Percentiles rank a stretch among this genome's conserved stretches.
Conservation (phyloP, 1,284 basidiomycete genomes). For the Heimioporus retisporus region DNA sequence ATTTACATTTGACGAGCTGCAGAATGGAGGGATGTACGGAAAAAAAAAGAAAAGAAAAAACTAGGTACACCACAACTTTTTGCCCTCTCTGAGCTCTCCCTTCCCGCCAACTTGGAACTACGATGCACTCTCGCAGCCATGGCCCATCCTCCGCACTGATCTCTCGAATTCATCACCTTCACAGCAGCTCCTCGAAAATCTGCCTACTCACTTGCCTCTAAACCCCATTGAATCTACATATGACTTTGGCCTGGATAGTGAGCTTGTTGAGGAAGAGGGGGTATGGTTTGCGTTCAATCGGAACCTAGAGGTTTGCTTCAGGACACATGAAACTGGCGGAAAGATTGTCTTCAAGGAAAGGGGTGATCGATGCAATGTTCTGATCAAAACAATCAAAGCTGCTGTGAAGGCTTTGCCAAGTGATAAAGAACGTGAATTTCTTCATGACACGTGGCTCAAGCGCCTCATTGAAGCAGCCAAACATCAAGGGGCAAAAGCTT, state of each 20-base stretch:
- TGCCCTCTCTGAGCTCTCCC: too few species aligned
- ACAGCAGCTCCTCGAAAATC: neutral
- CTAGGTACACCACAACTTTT: too few species aligned
- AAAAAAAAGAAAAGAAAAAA: too few species aligned
- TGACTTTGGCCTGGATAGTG: neutral
- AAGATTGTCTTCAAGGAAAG: neutral
- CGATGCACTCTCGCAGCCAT: too few species aligned
- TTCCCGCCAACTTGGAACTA: too few species aligned
- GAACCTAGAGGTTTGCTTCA: neutral
- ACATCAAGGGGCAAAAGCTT: too few species aligned
- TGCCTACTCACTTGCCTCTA: neutral
- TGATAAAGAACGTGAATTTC: too few species aligned
- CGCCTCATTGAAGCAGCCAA: too few species aligned
- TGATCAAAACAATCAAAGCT: neutral
- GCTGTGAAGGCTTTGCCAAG: too few species aligned
- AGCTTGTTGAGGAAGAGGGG: neutral
- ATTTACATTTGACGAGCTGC: too few species aligned
- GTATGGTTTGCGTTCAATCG: neutral
- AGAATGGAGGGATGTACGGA: too few species aligned
- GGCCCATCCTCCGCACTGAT: neutral
- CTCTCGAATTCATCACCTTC: neutral
- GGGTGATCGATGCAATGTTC: neutral
- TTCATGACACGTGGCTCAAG: too few species aligned
- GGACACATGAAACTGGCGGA: neutral
- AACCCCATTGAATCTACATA: neutral